These are phyloP conservation scores for Aristolochia fimbriata DNA, from an alignment of 164 flowering plant genomes.

Conservation along the genomic window DNA sequence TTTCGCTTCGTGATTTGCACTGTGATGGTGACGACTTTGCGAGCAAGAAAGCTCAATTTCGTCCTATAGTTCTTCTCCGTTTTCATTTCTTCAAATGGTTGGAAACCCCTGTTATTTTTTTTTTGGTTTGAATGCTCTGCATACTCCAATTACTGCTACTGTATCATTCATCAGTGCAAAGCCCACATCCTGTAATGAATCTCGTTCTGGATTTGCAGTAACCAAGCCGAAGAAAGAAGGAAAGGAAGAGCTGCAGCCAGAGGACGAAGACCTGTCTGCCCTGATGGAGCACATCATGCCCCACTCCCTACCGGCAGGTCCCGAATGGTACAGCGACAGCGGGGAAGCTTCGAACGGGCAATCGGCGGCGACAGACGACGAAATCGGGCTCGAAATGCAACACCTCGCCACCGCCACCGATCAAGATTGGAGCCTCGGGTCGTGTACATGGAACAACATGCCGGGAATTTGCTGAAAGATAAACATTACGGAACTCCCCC, in stretches of 20 bases:
- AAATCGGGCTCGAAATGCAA: conserved; percentile 27
- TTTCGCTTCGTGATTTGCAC: too few relatives aligned
- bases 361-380: conserved; percentile 26
- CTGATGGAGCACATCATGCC: conserved; percentile 43
- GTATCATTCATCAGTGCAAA: too few relatives aligned
- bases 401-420: conserved; percentile 14
- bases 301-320: conserved; percentile 13
- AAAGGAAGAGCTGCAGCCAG: conserved; percentile 18
- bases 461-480: conserved; percentile 32
- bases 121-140: too few relatives aligned
- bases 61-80: not conserved
- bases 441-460: conserved; percentile 18
- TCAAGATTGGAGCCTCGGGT: conserved; percentile 21
- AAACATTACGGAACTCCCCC: not conserved
- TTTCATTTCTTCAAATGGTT: not conserved
- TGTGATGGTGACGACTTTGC: too few relatives aligned
- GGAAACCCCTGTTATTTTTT: too few relatives aligned
- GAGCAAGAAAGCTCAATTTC: not conserved
- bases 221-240: conserved; percentile 15
- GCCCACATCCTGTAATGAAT: too few relatives aligned
- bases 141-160: too few relatives aligned
- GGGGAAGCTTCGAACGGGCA: conserved; percentile 31
- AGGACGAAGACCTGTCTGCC: conserved; percentile 45
- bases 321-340: conserved; percentile 31
- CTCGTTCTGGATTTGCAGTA: conserved; percentile 13